Base-by-base conservation (phyloP, 192 early-diverging fungal species). In the Oehlia diaphana region DNA sequence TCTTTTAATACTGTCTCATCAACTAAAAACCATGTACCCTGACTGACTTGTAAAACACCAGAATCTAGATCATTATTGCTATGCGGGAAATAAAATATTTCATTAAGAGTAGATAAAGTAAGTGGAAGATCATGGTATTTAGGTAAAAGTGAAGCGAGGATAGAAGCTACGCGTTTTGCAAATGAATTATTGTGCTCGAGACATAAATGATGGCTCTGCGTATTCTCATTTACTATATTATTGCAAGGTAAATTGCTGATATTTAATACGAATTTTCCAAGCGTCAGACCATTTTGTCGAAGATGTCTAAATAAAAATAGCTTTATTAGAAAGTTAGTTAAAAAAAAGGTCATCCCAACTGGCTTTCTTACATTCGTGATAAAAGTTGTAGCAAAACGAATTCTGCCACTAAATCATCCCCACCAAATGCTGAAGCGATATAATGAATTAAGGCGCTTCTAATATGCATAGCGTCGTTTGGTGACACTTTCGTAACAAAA, bases 1-100 rank as follows among this genome's bases (percentile, higher is more conserved):
- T 94, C 92, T 28, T 89, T 81, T 78, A 95, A 76, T 23, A 86
- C 88, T 1, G 92, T 93, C 79, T 95, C 93, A 79, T 95, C 93
- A 42, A 93, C 84, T 4, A 94, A 72, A 13, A 94, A 66, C 37
- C 83, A 80, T 0, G 93, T 94, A 16, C 86, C 88, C 4, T 84
- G 65, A 16, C 86, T 82, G 26, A 94, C 83, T 82, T 95, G 93
- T 28, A 95, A 81, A 3, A 89, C 83, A 31, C 93, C 93, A 0
- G 92, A 84, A 9, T 80, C 72, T 26, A 95, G 79, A 23, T 92
- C 86, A 66, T 88, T 84, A 47, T 90, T 89, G 19, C 88, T 88
- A 26, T 84, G 83, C 7, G 93, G 93, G 71, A 83, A 80, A 73
- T 90, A 94, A 26, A 78, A 76, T 10, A 86, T 73, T 13, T 84